Evolutionary conservation across 179 eudicot genomes (phyloP), one percentile per base, ranked within the genome.

Genomic region (Nepenthes alata): DNA sequence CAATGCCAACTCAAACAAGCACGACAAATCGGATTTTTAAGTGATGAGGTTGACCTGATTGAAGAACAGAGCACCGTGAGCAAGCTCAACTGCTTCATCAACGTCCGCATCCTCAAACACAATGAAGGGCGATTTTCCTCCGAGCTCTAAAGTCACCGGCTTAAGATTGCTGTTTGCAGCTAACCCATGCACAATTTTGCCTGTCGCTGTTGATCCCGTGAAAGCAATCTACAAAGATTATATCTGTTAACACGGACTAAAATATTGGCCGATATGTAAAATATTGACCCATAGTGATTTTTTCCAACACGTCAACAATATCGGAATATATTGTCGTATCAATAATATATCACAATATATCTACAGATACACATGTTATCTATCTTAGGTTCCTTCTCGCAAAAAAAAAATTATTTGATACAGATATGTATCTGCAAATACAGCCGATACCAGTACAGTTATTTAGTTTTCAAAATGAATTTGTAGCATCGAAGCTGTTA

Each of bases 41-140:
- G 35, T 61, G 34, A 10, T 50, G 51, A 54, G 13, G 6, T 49
- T 49, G 38, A 85, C 97, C 84, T 90, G 97, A 73, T 90, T 90
- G 66, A 81, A 90, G 81, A 90, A 90, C 44, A 87, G 77, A 45
- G 97, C 97, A 77, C 80, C 85, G 69, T 90, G 97, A n/a, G 97
- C 95, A 37, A 70, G 83, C 61, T 87, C 95, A 36, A 85, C 97
- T n/a, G 97, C 97, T 44, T 70, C 67, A 53, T 87, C 86, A 61
- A 90, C 64, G 64, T 87, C 85, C 66, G 91, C 95, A 75, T 89
- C 97, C 61, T 74, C 80, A 51, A 84, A 89, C 54, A 89, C 67
- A 54, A 89, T 89, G 69, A 83, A 83, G 59, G 88, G 88, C 0
- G 88, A 83, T 64, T 83, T 83, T 10, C 88, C 88, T 67, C 88